These are phyloP conservation scores for Entrophospora sp. DNA, from an alignment of 192 early-diverging fungal genomes.

Conservation along the genomic window DNA sequence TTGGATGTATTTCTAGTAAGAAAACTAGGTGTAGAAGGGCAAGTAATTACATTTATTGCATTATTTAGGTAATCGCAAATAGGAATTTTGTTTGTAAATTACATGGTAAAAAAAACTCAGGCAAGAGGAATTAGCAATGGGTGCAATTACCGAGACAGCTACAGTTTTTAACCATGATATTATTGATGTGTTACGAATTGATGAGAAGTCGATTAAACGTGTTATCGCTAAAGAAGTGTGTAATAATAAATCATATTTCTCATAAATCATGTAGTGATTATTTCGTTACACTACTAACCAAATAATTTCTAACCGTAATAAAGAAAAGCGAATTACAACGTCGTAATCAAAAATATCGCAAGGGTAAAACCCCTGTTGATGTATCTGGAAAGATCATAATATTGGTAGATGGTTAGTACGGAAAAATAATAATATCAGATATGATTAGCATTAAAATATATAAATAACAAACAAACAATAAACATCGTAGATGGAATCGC, in stretches of 20 bases:
- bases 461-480: background rate
- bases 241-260: background rate
- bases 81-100: no score
- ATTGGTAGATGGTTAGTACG: conserved; percentile 17
- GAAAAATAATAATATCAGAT: background rate
- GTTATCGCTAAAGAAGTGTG: conserved; percentile 13
- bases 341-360: conserved; percentile 14
- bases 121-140: conserved; percentile 19
- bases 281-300: background rate
- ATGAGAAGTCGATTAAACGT: conserved; percentile 12
- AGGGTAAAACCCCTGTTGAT: conserved; percentile 12
- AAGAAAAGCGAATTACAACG: conserved; percentile 4
- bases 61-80: no score
- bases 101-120: background rate
- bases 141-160: conserved; percentile 11
- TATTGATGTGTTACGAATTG: background rate
- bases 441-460: background rate
- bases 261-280: no score
- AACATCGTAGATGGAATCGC: conserved; percentile 5
- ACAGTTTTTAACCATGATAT: conserved; percentile 6
- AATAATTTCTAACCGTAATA: background rate
- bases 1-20: conserved; percentile 23
- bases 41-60: background rate
- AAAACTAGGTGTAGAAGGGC: conserved; percentile 22
- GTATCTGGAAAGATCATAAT: conserved; percentile 9